These are phyloP conservation scores for Scheffersomyces insectosa DNA, from an alignment of 1,139 yeast genomes.

Conservation along the genomic window DNA sequence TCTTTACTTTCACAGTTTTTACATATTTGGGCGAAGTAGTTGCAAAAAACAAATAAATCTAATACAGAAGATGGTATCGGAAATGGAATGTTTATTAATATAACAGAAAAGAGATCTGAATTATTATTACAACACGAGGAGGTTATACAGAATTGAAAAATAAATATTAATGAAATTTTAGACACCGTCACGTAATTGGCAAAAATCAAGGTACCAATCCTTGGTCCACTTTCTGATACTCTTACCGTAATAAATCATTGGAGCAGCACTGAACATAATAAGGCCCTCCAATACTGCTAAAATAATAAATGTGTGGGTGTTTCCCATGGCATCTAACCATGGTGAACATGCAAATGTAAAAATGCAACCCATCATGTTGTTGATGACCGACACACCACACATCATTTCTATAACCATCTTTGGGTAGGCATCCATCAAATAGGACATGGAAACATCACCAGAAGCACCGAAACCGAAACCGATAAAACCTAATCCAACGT, in stretches of 20 bases:
- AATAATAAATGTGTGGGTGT: conserved; percentile 34
- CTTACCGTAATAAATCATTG: conserved; percentile 37
- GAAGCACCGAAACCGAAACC: conserved; percentile 41
- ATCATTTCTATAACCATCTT: conserved; percentile 40
- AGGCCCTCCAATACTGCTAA: conserved; percentile 35
- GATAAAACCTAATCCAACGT: conserved; percentile 37
- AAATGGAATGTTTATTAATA: too few species aligned
- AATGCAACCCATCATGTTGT: conserved; percentile 37
- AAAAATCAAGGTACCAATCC: conserved; percentile 28
- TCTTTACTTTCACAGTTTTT: too few species aligned
- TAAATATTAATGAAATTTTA: conserved; percentile 1
- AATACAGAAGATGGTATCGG: too few species aligned
- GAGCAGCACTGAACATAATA: conserved; percentile 26
- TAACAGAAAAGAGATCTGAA: too few species aligned
- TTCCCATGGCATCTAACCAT: conserved; percentile 35
- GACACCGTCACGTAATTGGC: conserved; percentile 18
- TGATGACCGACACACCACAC: conserved; percentile 38
- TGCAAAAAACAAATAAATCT: too few species aligned
- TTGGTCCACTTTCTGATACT: conserved; percentile 37
- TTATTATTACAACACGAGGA: too few species aligned
- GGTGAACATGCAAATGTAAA: conserved; percentile 44
- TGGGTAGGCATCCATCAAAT: conserved; percentile 42
- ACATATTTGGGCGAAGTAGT: too few species aligned
- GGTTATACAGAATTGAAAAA: too few species aligned
- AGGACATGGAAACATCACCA: conserved; percentile 39